These are phyloP conservation scores for Podaxis sp. DNA, from an alignment of 768 basidiomycete species.

Conservation along the genomic window DNA sequence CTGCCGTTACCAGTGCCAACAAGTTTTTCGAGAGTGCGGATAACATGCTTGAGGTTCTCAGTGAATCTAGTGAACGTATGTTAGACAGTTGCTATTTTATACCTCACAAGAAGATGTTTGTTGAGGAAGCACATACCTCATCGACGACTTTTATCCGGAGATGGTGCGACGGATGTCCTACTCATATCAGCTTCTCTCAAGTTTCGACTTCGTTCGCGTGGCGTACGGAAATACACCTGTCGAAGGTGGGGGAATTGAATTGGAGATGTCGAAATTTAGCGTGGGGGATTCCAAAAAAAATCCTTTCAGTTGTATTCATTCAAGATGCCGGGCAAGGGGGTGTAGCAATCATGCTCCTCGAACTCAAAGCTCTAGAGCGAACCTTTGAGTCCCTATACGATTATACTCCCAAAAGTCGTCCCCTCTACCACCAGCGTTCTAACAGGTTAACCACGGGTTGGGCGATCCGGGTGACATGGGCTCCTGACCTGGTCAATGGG, in stretches of 20 bases:
- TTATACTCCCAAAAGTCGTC: neutral
- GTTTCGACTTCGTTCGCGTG: neutral
- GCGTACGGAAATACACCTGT: neutral
- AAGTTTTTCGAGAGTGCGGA: slow-evolving; percentile 21
- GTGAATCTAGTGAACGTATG: neutral
- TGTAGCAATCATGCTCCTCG: too few species aligned
- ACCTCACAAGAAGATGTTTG: neutral
- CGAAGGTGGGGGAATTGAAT: neutral
- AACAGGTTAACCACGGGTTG: too few species aligned
- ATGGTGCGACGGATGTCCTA: neutral
- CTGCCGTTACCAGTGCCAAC: slow-evolving; percentile 18
- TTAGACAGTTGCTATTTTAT: neutral
- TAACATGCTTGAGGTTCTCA: slow-evolving; percentile 16
- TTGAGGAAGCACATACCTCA: neutral
- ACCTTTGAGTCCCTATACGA: neutral
- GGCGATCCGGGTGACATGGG: neutral
- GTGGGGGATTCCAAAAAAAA: neutral
- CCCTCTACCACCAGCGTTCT: too few species aligned
- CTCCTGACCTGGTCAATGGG: neutral
- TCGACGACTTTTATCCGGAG: slow-evolving; percentile 3
- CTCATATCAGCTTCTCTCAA: neutral
- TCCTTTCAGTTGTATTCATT: neutral
- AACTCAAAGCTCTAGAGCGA: too few species aligned
- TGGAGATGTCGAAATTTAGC: neutral
- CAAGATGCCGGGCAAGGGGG: neutral